These are phyloP conservation scores for Coelastrella sp. DNA, from an alignment of 139 green algal genomes.

Conservation along the genomic window DNA sequence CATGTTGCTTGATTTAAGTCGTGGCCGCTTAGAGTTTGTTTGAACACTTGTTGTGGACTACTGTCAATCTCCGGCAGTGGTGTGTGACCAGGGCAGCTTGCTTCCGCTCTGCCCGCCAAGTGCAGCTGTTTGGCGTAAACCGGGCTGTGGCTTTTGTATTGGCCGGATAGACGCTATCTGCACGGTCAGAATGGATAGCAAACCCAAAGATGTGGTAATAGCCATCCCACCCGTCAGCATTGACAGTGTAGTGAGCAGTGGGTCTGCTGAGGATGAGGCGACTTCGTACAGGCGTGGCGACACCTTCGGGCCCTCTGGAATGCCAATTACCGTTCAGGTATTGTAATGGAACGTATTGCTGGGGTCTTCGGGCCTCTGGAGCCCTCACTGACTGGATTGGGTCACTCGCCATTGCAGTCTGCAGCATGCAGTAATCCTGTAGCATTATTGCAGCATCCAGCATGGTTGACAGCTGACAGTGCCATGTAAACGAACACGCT, in stretches of 20 bases:
- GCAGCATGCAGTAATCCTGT: not conserved
- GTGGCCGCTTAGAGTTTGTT: too few species aligned
- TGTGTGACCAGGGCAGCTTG: too few species aligned
- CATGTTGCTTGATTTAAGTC: too few species aligned
- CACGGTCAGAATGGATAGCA: not conserved
- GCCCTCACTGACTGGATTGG: too few species aligned
- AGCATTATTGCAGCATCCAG: too few species aligned
- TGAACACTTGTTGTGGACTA: too few species aligned
- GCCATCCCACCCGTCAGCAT: not conserved
- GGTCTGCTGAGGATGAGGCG: not conserved
- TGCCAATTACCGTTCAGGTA: conserved; percentile 43
- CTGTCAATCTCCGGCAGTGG: too few species aligned
- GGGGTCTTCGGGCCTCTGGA: too few species aligned
- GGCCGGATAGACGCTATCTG: not conserved
- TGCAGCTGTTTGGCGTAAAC: not conserved
- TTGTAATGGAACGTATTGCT: too few species aligned
- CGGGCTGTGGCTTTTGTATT: not conserved
- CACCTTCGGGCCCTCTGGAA: not conserved
- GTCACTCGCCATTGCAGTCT: not conserved
- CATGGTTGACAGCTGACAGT: too few species aligned
- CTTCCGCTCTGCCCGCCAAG: not conserved
- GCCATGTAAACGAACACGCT: too few species aligned
- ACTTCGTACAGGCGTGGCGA: not conserved
- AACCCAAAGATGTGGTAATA: not conserved
- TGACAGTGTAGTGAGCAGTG: not conserved